A percentile compares a stretch with the other conserved stretches of the same genome.
These are phyloP conservation scores for Volvox carteri DNA, from an alignment of 163 green algal genomes.

Conservation along the genomic window DNA sequence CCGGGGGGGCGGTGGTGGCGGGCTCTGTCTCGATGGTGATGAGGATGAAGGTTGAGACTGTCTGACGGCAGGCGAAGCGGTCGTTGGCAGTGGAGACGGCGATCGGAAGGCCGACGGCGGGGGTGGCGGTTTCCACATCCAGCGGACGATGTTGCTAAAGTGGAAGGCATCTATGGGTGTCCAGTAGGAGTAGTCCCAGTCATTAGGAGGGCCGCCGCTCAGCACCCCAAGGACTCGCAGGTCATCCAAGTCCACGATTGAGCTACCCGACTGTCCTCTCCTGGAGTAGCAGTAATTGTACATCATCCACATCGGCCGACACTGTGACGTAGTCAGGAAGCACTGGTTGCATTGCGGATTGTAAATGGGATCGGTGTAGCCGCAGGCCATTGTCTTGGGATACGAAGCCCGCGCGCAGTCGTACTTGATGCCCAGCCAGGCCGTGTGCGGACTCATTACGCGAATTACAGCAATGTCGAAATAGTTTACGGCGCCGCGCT, in stretches of 20 bases:
- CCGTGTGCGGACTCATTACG: neutral
- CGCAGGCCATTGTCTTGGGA: constrained; percentile 42
- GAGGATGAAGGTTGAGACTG: neutral
- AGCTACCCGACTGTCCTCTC: constrained; percentile 17
- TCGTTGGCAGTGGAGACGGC: neutral
- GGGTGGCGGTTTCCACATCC: neutral
- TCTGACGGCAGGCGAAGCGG: neutral
- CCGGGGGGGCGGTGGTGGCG: neutral
- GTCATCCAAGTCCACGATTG: constrained; percentile 24
- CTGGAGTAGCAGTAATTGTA: constrained; percentile 46
- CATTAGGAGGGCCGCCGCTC: neutral
- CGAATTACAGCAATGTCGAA: constrained; percentile 45
- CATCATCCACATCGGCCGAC: constrained; percentile 45
- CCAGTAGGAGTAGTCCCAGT: constrained; percentile 42
- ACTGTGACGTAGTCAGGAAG: constrained; percentile 21
- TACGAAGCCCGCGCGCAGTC: constrained; percentile 34
- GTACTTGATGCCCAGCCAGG: constrained; percentile 51
- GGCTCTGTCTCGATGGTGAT: neutral
- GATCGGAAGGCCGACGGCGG: neutral
- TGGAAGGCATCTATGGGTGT: constrained; percentile 54
- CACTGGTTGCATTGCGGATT: constrained; percentile 25
- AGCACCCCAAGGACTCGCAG: constrained; percentile 26
- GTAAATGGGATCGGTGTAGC: constrained; percentile 3
- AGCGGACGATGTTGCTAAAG: constrained; percentile 39
- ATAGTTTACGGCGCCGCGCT: constrained; percentile 44